Percentiles rank a stretch among this genome's conserved stretches.
These are phyloP conservation scores for Ogataea siamensis DNA, from an alignment of 805 yeast species.

Conservation along the genomic window DNA sequence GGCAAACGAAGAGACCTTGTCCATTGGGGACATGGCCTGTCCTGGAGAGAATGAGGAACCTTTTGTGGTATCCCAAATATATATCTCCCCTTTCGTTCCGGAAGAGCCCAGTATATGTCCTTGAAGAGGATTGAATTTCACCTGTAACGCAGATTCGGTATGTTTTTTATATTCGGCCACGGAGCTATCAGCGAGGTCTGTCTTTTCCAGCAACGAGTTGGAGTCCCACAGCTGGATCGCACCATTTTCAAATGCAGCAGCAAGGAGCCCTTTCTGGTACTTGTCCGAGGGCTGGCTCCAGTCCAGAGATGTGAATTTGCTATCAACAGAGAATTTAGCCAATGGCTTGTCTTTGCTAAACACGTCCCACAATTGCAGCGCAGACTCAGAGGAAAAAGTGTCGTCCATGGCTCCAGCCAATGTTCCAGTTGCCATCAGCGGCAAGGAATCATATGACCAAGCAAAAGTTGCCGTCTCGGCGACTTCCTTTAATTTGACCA, in stretches of 20 bases:
- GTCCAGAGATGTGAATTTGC: slow-evolving; percentile 74
- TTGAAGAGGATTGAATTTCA: slow-evolving; percentile 76
- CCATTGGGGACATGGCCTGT: slow-evolving; percentile 72
- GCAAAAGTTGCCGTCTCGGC: slow-evolving; percentile 91
- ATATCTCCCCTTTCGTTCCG: slow-evolving; percentile 85
- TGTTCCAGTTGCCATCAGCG: slow-evolving; percentile 84
- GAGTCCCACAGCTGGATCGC: slow-evolving; percentile 76
- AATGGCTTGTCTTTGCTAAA: slow-evolving; percentile 44
- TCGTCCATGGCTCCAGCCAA: slow-evolving; percentile 96
- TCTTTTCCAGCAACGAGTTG: slow-evolving; percentile 41
- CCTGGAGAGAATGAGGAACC: slow-evolving; percentile 65
- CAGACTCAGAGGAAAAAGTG: slow-evolving; percentile 73
- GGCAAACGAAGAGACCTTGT: slow-evolving; percentile 74
- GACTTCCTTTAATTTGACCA: slow-evolving; percentile 85
- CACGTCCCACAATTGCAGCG: slow-evolving; percentile 78
- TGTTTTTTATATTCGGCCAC: slow-evolving; percentile 58
- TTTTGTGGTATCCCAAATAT: slow-evolving; percentile 82
- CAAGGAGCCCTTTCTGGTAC: slow-evolving; percentile 57
- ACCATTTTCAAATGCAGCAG: slow-evolving; percentile 89
- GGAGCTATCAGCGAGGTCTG: slow-evolving; percentile 43
- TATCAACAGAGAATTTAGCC: slow-evolving; percentile 46
- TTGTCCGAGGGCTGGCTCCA: slow-evolving; percentile 66
- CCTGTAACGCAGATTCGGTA: slow-evolving; percentile 64
- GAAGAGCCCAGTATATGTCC: slow-evolving; percentile 76
- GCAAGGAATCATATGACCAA: slow-evolving; percentile 80